phyloP scores from a whole-genome alignment of 306 rosid species.

The Ormosia semicastrata region DNA sequence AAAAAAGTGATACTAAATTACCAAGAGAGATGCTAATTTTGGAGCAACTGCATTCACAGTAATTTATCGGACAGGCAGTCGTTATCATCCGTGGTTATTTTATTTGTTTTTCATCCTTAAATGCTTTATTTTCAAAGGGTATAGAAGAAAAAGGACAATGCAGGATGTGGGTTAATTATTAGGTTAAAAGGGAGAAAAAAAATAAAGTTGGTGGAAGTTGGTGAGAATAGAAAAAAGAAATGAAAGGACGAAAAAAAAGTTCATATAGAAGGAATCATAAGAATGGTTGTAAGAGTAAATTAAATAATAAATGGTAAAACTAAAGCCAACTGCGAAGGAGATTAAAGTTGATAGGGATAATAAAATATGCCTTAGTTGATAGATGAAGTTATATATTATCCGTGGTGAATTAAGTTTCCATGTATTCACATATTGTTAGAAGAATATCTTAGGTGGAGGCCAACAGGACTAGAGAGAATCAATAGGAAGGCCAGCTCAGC shows the following conservation, averaged over 20 bases:
- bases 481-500: too few relatives aligned
- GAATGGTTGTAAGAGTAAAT: not conserved
- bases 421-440: too few relatives aligned
- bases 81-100: not conserved
- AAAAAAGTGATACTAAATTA: not conserved
- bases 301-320: not conserved
- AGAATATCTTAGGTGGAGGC: too few relatives aligned
- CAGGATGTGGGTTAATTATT: not conserved
- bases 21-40: too few relatives aligned
- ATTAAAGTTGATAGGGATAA: not conserved
- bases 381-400: not conserved
- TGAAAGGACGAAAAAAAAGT: constrained; percentile 14
- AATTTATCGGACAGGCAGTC: not conserved
- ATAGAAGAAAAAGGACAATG: not conserved
- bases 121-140: not conserved
- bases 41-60: not conserved
- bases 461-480: too few relatives aligned
- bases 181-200: not conserved
- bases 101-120: not conserved
- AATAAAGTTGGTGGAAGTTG: constrained; percentile 21
- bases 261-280: constrained; percentile 6
- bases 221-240: not conserved
- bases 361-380: not conserved
- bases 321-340: not conserved
- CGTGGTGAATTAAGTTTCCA: too few relatives aligned